Conservation (phyloP, 371 early-diverging fungal genomes). For the Lichtheimia ramosa region DNA sequence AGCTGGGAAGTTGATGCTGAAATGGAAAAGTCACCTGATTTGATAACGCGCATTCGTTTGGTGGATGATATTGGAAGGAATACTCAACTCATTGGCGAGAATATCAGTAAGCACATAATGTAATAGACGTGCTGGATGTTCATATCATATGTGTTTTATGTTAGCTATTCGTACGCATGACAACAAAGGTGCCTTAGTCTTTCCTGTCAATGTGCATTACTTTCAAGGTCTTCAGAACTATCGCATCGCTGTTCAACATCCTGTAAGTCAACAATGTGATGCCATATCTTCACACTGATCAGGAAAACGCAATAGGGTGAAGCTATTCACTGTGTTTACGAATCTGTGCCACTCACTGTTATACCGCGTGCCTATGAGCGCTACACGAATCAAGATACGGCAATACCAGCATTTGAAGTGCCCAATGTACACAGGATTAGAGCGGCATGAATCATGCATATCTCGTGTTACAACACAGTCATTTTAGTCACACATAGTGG, state of each 20-base stretch:
- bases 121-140: too few species aligned
- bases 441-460: too few species aligned
- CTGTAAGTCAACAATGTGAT: conserved; percentile 10
- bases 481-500: too few species aligned
- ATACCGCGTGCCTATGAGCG: conserved; percentile 6
- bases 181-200: conserved; percentile 16
- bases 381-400: neutral
- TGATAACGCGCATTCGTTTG: conserved; percentile 35
- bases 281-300: neutral
- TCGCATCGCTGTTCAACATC: conserved; percentile 30
- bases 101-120: conserved; percentile 21
- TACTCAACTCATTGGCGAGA: conserved; percentile 28
- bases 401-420: neutral
- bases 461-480: too few species aligned
- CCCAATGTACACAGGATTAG: neutral
- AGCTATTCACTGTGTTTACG: conserved; percentile 23
- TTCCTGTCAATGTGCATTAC: conserved; percentile 21
- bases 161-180: conserved; percentile 22
- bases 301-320: conserved; percentile 9
- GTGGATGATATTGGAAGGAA: conserved; percentile 25
- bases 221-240: conserved; percentile 28
- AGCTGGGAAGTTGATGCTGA: conserved; percentile 24
- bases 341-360: conserved; percentile 23
- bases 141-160: neutral
- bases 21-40: conserved; percentile 19